A percentile compares a stretch with the other conserved stretches of the same genome.
Conservation (phyloP, 495 filamentous ascomycete species). For the Tuber indicum region DNA sequence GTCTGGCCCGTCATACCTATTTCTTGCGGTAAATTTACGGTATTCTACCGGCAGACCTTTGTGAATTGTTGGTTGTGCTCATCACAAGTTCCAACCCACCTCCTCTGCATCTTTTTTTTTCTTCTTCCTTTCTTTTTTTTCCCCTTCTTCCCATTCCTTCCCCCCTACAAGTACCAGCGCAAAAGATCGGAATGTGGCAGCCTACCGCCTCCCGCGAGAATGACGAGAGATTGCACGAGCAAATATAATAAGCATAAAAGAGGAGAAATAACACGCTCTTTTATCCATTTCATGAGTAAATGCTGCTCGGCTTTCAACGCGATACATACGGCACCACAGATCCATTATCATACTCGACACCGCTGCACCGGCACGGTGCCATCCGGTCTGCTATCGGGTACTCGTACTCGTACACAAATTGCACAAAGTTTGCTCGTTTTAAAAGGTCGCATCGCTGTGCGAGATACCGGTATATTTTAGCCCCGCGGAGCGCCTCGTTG, state of each 20-base stretch:
- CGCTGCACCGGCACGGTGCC: not conserved
- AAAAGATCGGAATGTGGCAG: not conserved
- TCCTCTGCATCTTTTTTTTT: slow-evolving; percentile 16
- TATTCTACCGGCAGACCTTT: not conserved
- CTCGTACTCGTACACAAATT: no score
- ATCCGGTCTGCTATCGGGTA: not conserved
- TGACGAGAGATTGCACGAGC: not conserved
- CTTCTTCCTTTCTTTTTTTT: slow-evolving; percentile 17
- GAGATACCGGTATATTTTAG: not conserved
- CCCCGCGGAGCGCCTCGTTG: not conserved
- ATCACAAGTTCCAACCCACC: not conserved
- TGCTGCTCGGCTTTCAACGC: not conserved
- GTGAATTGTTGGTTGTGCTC: not conserved
- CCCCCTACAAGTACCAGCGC: not conserved
- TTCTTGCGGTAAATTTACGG: not conserved
- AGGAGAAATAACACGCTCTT: not conserved
- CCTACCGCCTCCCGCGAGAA: not conserved
- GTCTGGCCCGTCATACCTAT: not conserved
- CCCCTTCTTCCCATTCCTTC: not conserved
- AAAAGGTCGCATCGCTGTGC: not conserved
- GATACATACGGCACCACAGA: not conserved
- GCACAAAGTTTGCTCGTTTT: not conserved
- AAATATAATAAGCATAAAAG: slow-evolving; percentile 3
- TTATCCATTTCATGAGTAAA: not conserved
- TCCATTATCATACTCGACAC: not conserved